Evolutionary conservation across 2,329 filamentous ascomycete genomes (phyloP).

Genomic region (Ascocoryne sarcoides): DNA sequence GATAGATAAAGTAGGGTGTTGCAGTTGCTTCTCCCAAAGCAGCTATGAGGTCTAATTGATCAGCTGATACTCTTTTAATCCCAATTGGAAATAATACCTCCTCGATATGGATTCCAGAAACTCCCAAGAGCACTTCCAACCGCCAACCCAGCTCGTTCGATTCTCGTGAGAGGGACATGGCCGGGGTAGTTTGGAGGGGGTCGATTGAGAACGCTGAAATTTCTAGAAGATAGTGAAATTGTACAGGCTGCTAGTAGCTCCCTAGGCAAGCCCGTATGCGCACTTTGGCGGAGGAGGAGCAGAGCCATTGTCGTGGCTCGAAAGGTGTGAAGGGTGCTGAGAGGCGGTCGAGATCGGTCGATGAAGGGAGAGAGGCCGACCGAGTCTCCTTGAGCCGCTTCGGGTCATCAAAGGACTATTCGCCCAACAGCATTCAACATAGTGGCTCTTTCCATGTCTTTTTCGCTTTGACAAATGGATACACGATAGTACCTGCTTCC

Average conservation of each 20-base stretch:
- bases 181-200: constrained; percentile 46
- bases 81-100: constrained; percentile 41
- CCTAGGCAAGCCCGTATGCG: constrained; percentile 15
- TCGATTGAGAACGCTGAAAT: constrained; percentile 77
- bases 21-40: constrained; percentile 90
- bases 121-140: constrained; percentile 55
- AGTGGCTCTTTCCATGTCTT: too few species aligned
- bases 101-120: constrained; percentile 68
- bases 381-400: too few species aligned
- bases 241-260: constrained; percentile 21
- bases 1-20: constrained; percentile 88
- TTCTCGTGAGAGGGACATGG: constrained; percentile 75
- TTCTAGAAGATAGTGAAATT: constrained; percentile 26
- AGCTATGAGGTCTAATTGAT: constrained; percentile 73
- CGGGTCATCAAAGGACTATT: too few species aligned
- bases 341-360: not conserved
- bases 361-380: not conserved
- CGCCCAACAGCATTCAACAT: too few species aligned
- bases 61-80: not conserved
- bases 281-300: constrained; percentile 12
- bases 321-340: not conserved
- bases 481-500: too few species aligned
- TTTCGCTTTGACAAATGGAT: too few species aligned
- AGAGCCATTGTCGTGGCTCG: constrained; percentile 21
- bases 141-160: constrained; percentile 68